Base-by-base conservation (phyloP, 2,329 filamentous ascomycete species). In the Blumeriella jaapii region DNA sequence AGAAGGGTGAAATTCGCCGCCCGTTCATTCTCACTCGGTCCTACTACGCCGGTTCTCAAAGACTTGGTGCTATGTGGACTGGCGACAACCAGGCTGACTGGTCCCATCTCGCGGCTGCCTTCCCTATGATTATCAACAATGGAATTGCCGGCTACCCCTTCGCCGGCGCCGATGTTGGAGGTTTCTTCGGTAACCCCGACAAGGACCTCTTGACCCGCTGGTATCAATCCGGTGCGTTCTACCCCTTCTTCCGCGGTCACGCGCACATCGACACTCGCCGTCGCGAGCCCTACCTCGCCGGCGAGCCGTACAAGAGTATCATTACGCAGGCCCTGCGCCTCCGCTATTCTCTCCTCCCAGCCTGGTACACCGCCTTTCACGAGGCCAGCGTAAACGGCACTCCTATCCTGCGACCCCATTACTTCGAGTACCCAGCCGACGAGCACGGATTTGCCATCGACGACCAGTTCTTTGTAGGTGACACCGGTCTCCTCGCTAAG, bases 301-400 rank as follows among this genome's bases (percentile, higher is more conserved):
- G 82, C 8, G 82, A 91, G 42, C 86, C 87, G 1, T 86, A 94
- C 61, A 83, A 77, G 3, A 69, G 71, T 34, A 93, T 95, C 56
- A 83, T 94, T 52, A 84, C 85, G 0, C 75, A 89, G 41, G 87
- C 91, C 2, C 67, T 98, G 26, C 80, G 87, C 20, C 70, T 98
- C 26, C 76, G 91, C 32, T 98, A 98, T 60, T 76, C 80, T 44
- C 69, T 98, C 22, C 70, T 98, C 25, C 91, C 91, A 17, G 76
- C 83, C 1, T 96, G 87, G 87, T 98, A 98, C 59, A 96, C 89
- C 1, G 86, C 89, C 6, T 98, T 98, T 68, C 85, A 89, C 55
- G 77, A 93, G 53, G 85, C 91, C 9, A 80, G 83, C 49, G 68
- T 76, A 11, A 76, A 83, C 30, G 89, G 87, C 25, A 82, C 78